phyloP scores from a whole-genome alignment of 345 rosid genomes.

The Gossypium bickii region DNA sequence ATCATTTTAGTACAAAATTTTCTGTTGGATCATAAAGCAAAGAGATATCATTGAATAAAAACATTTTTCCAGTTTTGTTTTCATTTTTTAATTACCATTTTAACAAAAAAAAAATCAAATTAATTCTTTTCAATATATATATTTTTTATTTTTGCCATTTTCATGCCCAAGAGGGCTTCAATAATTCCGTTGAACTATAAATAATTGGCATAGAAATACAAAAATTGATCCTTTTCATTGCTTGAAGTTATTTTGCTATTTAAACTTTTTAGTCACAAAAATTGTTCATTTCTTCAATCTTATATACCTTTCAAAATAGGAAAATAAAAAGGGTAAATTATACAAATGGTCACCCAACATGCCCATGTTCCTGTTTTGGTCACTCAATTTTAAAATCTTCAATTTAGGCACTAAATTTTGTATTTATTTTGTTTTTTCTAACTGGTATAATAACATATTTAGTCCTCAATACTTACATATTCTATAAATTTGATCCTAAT shows the following conservation, averaged over 20 bases:
- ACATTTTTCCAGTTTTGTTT: constrained; percentile 11
- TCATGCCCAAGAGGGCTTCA: not conserved
- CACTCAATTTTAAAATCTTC: no score
- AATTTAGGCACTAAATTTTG: no score
- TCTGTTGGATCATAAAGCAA: not conserved
- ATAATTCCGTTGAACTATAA: not conserved
- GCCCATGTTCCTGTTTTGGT: no score
- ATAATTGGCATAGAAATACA: not conserved
- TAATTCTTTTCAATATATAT: not conserved
- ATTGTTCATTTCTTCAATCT: not conserved
- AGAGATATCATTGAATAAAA: constrained; percentile 1
- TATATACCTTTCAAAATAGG: not conserved
- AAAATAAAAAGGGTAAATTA: not conserved
- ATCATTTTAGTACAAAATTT: no score
- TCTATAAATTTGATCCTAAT: no score
- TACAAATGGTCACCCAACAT: no score
- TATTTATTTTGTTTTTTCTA: no score
- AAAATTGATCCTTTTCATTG: not conserved
- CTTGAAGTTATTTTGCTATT: not conserved
- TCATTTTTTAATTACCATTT: not conserved
- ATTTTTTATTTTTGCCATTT: not conserved
- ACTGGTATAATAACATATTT: no score
- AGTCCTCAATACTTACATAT: no score
- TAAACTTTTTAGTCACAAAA: not conserved
- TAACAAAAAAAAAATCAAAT: not conserved